phyloP scores from a whole-genome alignment of 768 basidiomycete species.

The Harrya chromipes region DNA sequence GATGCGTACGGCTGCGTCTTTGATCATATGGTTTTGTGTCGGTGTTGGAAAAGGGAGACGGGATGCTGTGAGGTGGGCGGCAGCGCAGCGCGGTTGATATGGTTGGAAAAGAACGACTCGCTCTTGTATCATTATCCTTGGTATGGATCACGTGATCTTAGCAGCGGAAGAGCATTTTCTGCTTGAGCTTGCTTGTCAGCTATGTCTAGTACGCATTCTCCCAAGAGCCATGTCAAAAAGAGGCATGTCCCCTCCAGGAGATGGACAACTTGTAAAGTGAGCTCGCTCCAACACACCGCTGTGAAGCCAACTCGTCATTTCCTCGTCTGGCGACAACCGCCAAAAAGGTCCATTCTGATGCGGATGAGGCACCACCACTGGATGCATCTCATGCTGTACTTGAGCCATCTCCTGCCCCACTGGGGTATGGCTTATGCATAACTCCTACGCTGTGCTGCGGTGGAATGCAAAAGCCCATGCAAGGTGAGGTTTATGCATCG shows the following conservation, averaged over 20 bases:
- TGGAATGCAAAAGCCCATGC: no score
- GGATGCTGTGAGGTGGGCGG: slow-evolving; percentile 61
- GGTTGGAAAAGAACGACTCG: neutral
- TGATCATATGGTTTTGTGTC: slow-evolving; percentile 76
- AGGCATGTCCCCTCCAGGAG: slow-evolving; percentile 51
- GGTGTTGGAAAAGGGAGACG: slow-evolving; percentile 60
- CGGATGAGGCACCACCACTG: no score
- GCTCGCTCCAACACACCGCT: slow-evolving; percentile 48
- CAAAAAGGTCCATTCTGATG: slow-evolving; percentile 44
- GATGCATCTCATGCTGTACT: no score
- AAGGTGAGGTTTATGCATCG: no score
- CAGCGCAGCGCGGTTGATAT: slow-evolving; percentile 19
- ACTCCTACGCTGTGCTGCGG: no score
- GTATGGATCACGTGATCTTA: no score
- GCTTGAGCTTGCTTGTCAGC: no score
- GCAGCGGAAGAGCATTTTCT: no score
- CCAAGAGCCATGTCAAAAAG: slow-evolving; percentile 70
- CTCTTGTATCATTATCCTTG: no score
- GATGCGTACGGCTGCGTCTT: slow-evolving; percentile 58
- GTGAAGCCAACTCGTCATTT: slow-evolving; percentile 73
- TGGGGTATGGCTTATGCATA: no score
- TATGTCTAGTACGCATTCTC: no score
- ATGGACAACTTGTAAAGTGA: slow-evolving; percentile 61
- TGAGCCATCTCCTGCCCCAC: no score
- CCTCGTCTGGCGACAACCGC: slow-evolving; percentile 67